Evolutionary conservation across 2,329 filamentous ascomycete genomes (phyloP).

Genomic region (Botrytis squamosa): DNA sequence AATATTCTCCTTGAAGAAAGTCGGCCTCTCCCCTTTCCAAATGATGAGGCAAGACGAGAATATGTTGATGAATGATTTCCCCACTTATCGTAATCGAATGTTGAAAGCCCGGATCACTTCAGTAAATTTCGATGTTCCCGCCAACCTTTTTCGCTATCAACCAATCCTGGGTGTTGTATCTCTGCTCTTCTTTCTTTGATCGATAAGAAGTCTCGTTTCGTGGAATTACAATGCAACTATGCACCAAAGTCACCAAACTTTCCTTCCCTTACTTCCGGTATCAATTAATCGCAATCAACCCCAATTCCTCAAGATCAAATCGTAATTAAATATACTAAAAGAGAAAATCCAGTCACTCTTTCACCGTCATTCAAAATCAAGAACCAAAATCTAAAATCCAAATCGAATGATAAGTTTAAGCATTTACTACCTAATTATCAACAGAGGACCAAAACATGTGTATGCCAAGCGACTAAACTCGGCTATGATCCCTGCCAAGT

Average conservation of each 20-base stretch:
- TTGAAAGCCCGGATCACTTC: neutral
- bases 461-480: slow-evolving; percentile 8
- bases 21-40: neutral
- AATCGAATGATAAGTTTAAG: neutral
- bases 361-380: neutral
- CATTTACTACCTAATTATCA: neutral
- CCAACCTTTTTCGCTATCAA: neutral
- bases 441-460: neutral
- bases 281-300: neutral
- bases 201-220: neutral
- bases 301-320: neutral
- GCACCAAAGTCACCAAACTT: neutral
- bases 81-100: neutral
- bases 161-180: neutral
- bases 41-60: neutral
- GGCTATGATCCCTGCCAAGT: slow-evolving; percentile 4
- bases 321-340: neutral
- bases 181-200: neutral
- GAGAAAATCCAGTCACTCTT: neutral
- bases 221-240: slow-evolving; percentile 14
- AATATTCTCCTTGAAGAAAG: neutral
- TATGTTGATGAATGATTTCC: neutral
- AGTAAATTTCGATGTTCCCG: neutral
- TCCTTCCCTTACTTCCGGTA: neutral
- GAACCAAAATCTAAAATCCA: neutral